Percentiles rank a stretch among this genome's conserved stretches.
Evolutionary conservation across 306 rosid genomes (phyloP).

Genomic region (Dalbergia cochinchinensis): DNA sequence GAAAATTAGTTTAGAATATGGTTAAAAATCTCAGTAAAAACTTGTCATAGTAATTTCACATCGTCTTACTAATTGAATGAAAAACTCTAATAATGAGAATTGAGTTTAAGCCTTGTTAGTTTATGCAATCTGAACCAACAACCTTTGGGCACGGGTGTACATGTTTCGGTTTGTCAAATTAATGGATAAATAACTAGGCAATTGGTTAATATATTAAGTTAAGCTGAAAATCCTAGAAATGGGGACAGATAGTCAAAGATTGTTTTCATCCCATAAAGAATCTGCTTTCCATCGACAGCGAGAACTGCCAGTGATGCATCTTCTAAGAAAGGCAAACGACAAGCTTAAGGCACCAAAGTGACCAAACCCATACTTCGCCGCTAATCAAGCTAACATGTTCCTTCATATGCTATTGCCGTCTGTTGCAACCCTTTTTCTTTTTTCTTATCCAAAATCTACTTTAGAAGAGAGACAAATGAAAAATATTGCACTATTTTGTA

Average conservation of each 20-base stretch:
- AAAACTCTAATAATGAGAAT: neutral
- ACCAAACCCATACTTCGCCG: constrained; percentile 54
- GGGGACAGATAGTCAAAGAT: constrained; percentile 63
- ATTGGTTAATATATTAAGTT: neutral
- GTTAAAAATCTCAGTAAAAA: neutral
- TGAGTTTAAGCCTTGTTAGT: neutral
- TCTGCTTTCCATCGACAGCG: constrained; percentile 50
- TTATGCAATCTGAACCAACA: neutral
- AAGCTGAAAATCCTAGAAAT: neutral
- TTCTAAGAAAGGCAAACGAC: constrained; percentile 54
- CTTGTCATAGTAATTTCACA: neutral
- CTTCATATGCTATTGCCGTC: constrained; percentile 43
- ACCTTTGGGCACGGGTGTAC: neutral
- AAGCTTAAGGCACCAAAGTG: constrained; percentile 44
- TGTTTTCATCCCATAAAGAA: constrained; percentile 37
- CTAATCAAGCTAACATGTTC: constrained; percentile 72
- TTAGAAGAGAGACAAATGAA: neutral
- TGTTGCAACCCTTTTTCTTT: constrained; percentile 30
- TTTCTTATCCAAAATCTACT: neutral
- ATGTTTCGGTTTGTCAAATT: constrained; percentile 31
- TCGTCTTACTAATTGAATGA: neutral
- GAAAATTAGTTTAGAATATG: neutral
- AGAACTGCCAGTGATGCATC: constrained; percentile 36
- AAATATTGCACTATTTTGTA: constrained; percentile 16
- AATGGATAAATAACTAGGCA: neutral